A percentile compares a stretch with the other conserved stretches of the same genome.
Conservation (phyloP, 345 rosid genomes). For the Alliaria petiolata region DNA sequence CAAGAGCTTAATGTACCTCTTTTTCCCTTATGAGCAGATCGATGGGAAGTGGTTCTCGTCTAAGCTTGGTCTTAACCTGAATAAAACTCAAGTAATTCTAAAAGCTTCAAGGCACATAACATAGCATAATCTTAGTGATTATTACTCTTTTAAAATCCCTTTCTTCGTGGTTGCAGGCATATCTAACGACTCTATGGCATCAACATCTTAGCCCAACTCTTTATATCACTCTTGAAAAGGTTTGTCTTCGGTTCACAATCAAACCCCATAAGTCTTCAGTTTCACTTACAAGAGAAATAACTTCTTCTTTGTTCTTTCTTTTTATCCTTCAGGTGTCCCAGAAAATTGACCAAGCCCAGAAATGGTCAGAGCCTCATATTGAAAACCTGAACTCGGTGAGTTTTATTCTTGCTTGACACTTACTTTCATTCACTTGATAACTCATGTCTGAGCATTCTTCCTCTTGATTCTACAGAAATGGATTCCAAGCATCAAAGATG, state of each 20-base stretch:
- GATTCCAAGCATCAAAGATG: conserved; percentile 41
- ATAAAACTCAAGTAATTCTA: conserved; percentile 33
- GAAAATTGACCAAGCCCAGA: conserved; percentile 29
- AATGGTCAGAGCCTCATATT: conserved; percentile 33
- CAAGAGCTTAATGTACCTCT: not conserved
- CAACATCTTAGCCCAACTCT: conserved; percentile 37
- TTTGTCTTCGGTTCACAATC: conserved; percentile 4
- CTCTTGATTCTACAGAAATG: conserved; percentile 30
- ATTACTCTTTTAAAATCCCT: not conserved
- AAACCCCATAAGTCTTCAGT: not conserved
- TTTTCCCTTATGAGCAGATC: conserved; percentile 15
- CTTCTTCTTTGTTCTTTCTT: not conserved
- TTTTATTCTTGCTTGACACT: conserved; percentile 1
- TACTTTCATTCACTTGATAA: not conserved
- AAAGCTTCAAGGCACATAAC: not conserved
- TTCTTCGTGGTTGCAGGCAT: conserved; percentile 26
- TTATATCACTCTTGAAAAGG: conserved; percentile 35
- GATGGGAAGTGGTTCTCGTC: conserved; percentile 30
- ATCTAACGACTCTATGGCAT: conserved; percentile 32
- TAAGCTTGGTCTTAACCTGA: conserved; percentile 27
- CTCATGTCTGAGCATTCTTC: conserved; percentile 1
- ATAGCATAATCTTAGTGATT: not conserved
- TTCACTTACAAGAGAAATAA: not conserved
- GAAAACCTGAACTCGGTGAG: conserved; percentile 35
- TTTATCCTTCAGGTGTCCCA: conserved; percentile 7